Evolutionary conservation across 441 rosid genomes (phyloP), one percentile per base, ranked within the genome.

Genomic region (Euphorbia neoarborescens): DNA sequence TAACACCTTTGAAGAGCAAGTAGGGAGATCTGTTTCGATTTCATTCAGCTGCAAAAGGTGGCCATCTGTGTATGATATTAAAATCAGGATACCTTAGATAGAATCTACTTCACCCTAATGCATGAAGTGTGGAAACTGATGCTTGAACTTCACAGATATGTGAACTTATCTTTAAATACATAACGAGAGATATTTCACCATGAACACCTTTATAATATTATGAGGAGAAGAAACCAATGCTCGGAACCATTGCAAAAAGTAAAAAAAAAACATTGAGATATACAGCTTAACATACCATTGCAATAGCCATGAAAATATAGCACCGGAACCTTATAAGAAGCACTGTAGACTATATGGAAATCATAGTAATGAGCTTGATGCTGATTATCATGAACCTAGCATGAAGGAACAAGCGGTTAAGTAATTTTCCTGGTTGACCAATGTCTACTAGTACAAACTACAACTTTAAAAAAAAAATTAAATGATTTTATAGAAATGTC

Each of bases 311-410:
- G 90, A 61, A 90, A 89, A 68, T 89, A 90, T 20, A 93, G 84
- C 77, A 85, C 94, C 1, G 98, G 98, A 76, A 89, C 91, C 75
- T 80, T 75, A 62, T 81, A 92, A 0, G 92, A 85, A 51, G 82
- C 75, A 80, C 92, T 88, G 80, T 89, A 88, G 62, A 91, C 83
- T 15, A 90, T 66, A 73, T 90, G 94, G 73, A 85, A 88, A 79
- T 93, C 97, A 28, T 81, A 90, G 84, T 77, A 84, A 75, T 81
- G 94, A 44, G 70, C 84, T 75, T 80, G 85, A 71, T 62, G 73
- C 24, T 74, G 69, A 62, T 51, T 14, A 75, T 71, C 76, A 63
- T 73, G 80, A 20, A 84, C 86, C 97, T 92, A 64, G 28, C 65
- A 20, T 73, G 15, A 65, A 34, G 53, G 30, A 68, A 79, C 57